phyloP scores from a whole-genome alignment of 306 rosid genomes.

The Psophocarpus tetragonolobus region DNA sequence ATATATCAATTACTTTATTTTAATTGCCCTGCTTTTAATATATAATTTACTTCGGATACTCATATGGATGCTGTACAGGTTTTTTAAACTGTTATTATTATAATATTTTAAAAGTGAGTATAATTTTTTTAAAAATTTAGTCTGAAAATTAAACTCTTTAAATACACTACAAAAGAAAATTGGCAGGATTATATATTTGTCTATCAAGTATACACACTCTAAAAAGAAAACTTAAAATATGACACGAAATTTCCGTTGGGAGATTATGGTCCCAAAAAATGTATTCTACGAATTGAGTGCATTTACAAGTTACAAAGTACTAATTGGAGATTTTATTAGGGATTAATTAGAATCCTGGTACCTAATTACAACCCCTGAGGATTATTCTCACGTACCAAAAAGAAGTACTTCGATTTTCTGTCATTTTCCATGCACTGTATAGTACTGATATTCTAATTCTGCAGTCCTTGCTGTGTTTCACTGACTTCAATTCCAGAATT shows the following conservation, averaged over 20 bases:
- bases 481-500: conserved; percentile 1
- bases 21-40: not conserved
- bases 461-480: not conserved
- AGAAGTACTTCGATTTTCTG: not conserved
- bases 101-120: not conserved
- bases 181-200: not conserved
- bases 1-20: not conserved
- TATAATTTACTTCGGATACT: not conserved
- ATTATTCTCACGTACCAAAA: not conserved
- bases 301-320: not conserved
- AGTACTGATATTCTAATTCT: not conserved
- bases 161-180: not conserved
- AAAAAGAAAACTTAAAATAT: not conserved
- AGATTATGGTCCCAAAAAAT: not conserved
- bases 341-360: not conserved
- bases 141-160: not conserved
- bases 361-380: not conserved
- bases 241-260: not conserved
- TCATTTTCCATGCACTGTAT: not conserved
- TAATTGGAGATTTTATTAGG: not conserved
- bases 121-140: not conserved
- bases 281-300: not conserved
- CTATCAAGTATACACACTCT: not conserved
- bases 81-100: not conserved
- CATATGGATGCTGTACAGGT: too few species aligned